Evolutionary conservation across 2,329 filamentous ascomycete species (phyloP).

Genomic region (Trichoderma simmonsii): DNA sequence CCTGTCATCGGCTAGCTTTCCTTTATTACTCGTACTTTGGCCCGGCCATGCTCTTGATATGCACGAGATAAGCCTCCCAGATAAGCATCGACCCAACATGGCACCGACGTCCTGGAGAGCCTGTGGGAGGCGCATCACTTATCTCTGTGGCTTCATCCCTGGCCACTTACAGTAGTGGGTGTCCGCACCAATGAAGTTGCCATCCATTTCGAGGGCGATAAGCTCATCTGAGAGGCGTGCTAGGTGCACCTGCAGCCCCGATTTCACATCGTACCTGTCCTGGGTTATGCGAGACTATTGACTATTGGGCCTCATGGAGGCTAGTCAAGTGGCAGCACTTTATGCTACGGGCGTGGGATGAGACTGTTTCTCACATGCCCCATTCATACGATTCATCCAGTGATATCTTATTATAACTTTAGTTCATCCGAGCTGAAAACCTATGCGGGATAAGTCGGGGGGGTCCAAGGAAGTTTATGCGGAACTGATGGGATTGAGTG

Average conservation of each 20-base stretch:
- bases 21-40: background rate
- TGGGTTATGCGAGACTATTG: background rate
- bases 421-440: slow-evolving; percentile 6
- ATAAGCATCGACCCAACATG: slow-evolving; percentile 16
- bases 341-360: slow-evolving; percentile 7
- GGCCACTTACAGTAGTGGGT: background rate
- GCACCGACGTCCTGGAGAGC: background rate
- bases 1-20: slow-evolving; percentile 9
- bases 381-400: background rate
- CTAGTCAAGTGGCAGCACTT: background rate
- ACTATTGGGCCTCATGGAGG: slow-evolving; percentile 1
- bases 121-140: slow-evolving; percentile 18
- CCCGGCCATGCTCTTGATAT: background rate
- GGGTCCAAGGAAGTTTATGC: background rate
- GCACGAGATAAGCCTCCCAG: slow-evolving; percentile 15
- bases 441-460: slow-evolving; percentile 4
- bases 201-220: slow-evolving; percentile 15
- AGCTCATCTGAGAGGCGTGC: slow-evolving; percentile 9
- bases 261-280: slow-evolving; percentile 8
- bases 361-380: background rate
- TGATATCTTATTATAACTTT: background rate
- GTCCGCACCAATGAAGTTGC: slow-evolving; percentile 2
- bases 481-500: background rate
- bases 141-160: slow-evolving; percentile 17
- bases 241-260: background rate